phyloP scores from a whole-genome alignment of 805 yeast genomes.

The Metschnikowia arizonensis region DNA sequence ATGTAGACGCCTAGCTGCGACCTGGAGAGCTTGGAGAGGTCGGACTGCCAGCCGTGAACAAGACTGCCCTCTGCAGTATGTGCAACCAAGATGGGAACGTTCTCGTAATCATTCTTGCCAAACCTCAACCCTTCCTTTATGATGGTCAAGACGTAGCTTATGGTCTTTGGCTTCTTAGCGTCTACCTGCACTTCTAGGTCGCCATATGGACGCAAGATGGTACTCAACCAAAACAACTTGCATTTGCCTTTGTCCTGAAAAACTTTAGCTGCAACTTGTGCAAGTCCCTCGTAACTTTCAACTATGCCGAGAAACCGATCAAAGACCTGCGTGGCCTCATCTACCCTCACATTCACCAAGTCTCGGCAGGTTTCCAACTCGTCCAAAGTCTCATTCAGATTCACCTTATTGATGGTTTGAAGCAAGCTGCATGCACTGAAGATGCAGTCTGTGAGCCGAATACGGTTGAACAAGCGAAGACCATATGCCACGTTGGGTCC shows the following conservation, averaged over 20 bases:
- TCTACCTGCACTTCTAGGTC: slow-evolving; percentile 34
- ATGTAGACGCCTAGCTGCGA: slow-evolving; percentile 60
- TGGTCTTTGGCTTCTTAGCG: slow-evolving; percentile 32
- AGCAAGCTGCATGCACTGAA: slow-evolving; percentile 39
- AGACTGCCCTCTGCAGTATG: slow-evolving; percentile 13
- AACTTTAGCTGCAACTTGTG: slow-evolving; percentile 4
- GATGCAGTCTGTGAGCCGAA: slow-evolving; percentile 53
- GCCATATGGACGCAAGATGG: slow-evolving; percentile 50
- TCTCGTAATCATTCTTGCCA: slow-evolving; percentile 52
- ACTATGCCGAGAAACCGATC: slow-evolving; percentile 16
- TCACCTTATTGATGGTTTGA: slow-evolving; percentile 17
- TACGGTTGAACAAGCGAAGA: slow-evolving; percentile 51
- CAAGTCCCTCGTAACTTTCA: not conserved
- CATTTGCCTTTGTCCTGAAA: slow-evolving; percentile 11
- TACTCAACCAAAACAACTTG: slow-evolving; percentile 44
- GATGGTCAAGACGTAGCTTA: slow-evolving; percentile 46
- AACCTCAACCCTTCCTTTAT: slow-evolving; percentile 68
- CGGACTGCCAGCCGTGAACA: slow-evolving; percentile 16
- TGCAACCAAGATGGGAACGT: slow-evolving; percentile 43
- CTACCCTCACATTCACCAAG: slow-evolving; percentile 18
- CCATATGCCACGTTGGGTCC: slow-evolving; percentile 63
- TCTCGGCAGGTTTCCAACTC: slow-evolving; percentile 16
- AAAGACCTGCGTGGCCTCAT: slow-evolving; percentile 22
- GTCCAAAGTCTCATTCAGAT: slow-evolving; percentile 15
- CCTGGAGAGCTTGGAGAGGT: slow-evolving; percentile 31